Percentiles rank a stretch among this genome's conserved stretches.
phyloP scores from a whole-genome alignment of 2,329 filamentous ascomycete species.

The Stenocarpella maydis region DNA sequence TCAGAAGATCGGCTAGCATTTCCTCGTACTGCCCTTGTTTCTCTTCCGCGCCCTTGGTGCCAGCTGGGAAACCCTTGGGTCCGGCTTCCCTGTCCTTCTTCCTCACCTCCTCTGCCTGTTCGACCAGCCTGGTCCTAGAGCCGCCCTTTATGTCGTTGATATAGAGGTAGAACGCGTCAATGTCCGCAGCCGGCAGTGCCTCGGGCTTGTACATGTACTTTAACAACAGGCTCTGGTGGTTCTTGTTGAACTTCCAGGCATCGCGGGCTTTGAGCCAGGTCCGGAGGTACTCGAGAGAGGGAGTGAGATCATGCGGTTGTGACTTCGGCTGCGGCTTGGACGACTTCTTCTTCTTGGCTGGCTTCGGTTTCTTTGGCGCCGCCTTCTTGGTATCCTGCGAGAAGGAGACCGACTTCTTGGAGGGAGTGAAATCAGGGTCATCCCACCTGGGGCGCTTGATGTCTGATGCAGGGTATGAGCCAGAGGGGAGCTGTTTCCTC shows the following conservation, averaged over 20 bases:
- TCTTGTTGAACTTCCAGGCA: constrained; percentile 97
- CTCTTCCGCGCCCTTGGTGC: constrained; percentile 57
- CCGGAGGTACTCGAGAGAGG: constrained; percentile 78
- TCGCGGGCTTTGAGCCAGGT: constrained; percentile 76
- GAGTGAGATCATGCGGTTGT: constrained; percentile 53
- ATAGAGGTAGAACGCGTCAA: constrained; percentile 77
- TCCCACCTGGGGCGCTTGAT: constrained; percentile 48
- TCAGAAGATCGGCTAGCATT: constrained; percentile 59
- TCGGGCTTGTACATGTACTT: constrained; percentile 81
- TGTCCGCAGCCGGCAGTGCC: constrained; percentile 74
- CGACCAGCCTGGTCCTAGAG: constrained; percentile 72
- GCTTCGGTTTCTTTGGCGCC: constrained; percentile 44
- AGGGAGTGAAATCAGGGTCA: constrained; percentile 38
- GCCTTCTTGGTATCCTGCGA: constrained; percentile 51
- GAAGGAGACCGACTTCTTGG: constrained; percentile 59
- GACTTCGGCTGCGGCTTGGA: constrained; percentile 43
- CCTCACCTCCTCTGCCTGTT: constrained; percentile 70
- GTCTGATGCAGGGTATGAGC: constrained; percentile 38
- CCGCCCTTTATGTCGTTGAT: constrained; percentile 80
- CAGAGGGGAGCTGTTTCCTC: constrained; percentile 57
- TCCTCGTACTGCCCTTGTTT: constrained; percentile 65
- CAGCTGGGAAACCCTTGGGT: constrained; percentile 56
- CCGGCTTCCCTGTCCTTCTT: constrained; percentile 63
- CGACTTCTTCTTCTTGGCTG: constrained; percentile 46
- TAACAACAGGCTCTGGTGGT: constrained; percentile 83